Evolutionary conservation across 371 early-diverging fungal species (phyloP), one percentile per base, ranked within the genome.

Genomic region (Blyttiomyces sp.): DNA sequence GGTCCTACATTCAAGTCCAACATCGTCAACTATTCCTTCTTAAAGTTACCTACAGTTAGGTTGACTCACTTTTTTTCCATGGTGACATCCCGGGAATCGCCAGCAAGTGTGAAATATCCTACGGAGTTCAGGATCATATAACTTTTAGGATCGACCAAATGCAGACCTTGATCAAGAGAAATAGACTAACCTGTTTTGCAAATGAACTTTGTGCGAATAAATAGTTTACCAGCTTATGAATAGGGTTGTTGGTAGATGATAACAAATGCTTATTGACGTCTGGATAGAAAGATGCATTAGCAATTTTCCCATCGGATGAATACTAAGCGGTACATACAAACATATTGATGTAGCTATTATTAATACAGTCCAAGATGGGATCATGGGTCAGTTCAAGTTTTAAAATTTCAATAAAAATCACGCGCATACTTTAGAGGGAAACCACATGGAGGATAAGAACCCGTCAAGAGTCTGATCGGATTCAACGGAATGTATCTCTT

Each of bases 231-330:
- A 59, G 42, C 21, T 69, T 70, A 57, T 84, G 79, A 0, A 85
- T 34, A 7, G 27, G 58, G 35, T 51, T 59, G 21, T 33, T 56
- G 19, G 73, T 74, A 2, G 59, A 61, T 0, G 67, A 59, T 24
- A 85, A 63, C 28, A 73, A 63, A 28, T 80, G 76, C n/a, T 76
- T 69, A 60, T 86, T 85, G 11, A 85, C 61, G 57, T 79, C 85
- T 36, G 81, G 53, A 36, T 53, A 62, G 49, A 36, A 32, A 50
- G 28, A 43, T 27, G 54, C 35, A 42, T 46, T 23, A 31, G 13
- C 9, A 24, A 28, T 7, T 16, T 16, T 60, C 49, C 57, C 31
- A 6, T 53, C 13, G 48, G n/a, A 55, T 1, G 17, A 16, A 16
- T 26, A 30, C 68, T 21, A 39, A 30, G 46, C 6, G 23, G 28